phyloP scores from a whole-genome alignment of 2,329 filamentous ascomycete genomes.

The Aspergillus japonicus region DNA sequence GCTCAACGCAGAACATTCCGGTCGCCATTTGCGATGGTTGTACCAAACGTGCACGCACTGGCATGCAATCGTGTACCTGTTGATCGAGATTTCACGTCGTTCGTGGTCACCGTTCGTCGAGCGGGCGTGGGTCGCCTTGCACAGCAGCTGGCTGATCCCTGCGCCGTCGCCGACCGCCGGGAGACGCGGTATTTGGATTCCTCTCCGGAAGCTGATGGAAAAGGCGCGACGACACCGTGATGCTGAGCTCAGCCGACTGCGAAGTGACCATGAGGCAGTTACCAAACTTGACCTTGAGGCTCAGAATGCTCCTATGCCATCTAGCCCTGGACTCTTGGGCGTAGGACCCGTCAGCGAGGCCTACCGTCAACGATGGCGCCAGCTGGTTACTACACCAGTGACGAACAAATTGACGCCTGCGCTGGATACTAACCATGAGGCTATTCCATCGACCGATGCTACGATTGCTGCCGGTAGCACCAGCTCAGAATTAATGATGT shows the following conservation, averaged over 20 bases:
- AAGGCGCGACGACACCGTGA: not conserved
- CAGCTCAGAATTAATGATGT: not conserved
- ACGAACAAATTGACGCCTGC: not conserved
- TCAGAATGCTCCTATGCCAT: not conserved
- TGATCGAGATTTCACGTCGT: slow-evolving; percentile 44
- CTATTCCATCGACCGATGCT: not conserved
- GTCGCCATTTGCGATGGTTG: slow-evolving; percentile 57
- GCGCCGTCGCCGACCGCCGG: not conserved
- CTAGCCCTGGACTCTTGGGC: not conserved
- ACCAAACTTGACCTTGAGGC: not conserved
- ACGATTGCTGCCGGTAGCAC: not conserved
- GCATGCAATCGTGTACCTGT: slow-evolving; percentile 58
- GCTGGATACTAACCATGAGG: not conserved
- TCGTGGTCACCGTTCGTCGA: not conserved
- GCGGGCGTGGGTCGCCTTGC: not conserved
- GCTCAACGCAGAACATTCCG: slow-evolving; percentile 52
- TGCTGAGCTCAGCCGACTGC: not conserved
- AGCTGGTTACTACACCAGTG: not conserved
- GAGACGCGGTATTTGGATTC: not conserved
- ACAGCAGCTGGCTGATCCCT: not conserved
- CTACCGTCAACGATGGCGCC: not conserved
- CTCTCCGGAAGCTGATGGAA: not conserved
- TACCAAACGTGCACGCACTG: slow-evolving; percentile 61
- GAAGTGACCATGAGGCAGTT: not conserved
- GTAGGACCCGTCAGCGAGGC: not conserved